Evolutionary conservation across 352 stramenopile genomes (phyloP).

Genomic region (Phytophthora hybrid): DNA sequence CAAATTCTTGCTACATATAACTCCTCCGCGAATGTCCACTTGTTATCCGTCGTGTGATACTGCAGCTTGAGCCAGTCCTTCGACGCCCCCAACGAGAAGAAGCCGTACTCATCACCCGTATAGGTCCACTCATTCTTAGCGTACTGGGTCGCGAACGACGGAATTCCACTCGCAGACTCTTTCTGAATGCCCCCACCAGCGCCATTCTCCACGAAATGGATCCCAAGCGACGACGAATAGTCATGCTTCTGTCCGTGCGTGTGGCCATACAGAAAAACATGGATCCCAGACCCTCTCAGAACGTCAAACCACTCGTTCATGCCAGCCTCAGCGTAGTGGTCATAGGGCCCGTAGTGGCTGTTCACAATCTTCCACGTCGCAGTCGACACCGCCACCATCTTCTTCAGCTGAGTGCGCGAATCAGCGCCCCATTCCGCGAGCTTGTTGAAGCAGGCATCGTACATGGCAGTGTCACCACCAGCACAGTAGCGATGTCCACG

Average conservation of each 20-base stretch:
- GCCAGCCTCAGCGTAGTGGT: constrained; percentile 22
- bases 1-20: too few relatives aligned
- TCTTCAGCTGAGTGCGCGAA: constrained; percentile 8
- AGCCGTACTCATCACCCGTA: constrained; percentile 22
- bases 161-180: constrained; percentile 22
- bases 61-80: constrained; percentile 33
- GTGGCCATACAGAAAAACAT: constrained; percentile 25
- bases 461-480: constrained; percentile 24
- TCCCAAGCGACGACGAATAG: constrained; percentile 20
- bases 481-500: constrained; percentile 25
- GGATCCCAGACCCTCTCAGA: constrained; percentile 8
- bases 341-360: constrained; percentile 30
- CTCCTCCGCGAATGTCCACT: constrained; percentile 21
- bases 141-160: constrained; percentile 3
- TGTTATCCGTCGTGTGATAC: constrained; percentile 23
- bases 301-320: constrained; percentile 34
- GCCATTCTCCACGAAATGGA: constrained; percentile 31
- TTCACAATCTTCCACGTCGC: constrained; percentile 41
- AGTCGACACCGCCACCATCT: constrained; percentile 17
- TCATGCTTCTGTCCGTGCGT: constrained; percentile 28
- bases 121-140: constrained; percentile 23
- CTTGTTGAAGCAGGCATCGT: constrained; percentile 20
- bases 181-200: constrained; percentile 27
- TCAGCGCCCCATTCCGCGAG: constrained; percentile 20
- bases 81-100: constrained; percentile 22